Evolutionary conservation across 1,284 basidiomycete species (phyloP).

Genomic region (Agroathelia rolfsii): DNA sequence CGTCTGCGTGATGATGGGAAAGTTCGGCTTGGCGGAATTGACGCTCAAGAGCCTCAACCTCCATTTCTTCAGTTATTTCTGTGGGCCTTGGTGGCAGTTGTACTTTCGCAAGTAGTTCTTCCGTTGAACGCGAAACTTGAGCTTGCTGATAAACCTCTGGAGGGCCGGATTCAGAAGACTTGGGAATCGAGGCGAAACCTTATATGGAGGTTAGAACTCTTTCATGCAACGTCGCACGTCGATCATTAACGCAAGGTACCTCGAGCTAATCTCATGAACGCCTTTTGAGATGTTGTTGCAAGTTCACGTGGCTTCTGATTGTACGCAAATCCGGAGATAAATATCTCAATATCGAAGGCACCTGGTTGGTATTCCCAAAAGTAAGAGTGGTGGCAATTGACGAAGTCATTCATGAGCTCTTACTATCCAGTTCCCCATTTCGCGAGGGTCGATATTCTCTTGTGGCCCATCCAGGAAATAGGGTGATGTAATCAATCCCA

Average conservation of each 20-base stretch:
- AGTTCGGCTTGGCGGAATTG: conserved; percentile 25
- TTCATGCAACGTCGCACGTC: conserved; percentile 1
- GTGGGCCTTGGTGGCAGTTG: conserved; percentile 48
- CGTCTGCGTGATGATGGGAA: conserved; percentile 11
- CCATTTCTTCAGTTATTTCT: conserved; percentile 52
- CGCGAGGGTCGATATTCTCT: conserved; percentile 21
- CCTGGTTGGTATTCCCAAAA: conserved; percentile 21
- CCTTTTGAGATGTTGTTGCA: conserved; percentile 62
- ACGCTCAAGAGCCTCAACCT: conserved; percentile 39
- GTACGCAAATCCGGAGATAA: conserved; percentile 67
- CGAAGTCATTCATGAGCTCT: background rate
- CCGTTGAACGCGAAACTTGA: conserved; percentile 32
- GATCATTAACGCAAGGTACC: conserved; percentile 27
- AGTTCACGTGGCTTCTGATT: conserved; percentile 50
- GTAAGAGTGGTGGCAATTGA: conserved; percentile 12
- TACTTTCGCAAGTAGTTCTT: conserved; percentile 32
- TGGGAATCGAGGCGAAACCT: conserved; percentile 61
- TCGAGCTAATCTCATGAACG: conserved; percentile 70
- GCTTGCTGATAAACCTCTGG: conserved; percentile 10
- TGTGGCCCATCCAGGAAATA: conserved; percentile 46
- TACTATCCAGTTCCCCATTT: conserved; percentile 9
- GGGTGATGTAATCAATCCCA: conserved; percentile 30
- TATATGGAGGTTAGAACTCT: conserved; percentile 5
- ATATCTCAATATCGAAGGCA: conserved; percentile 60
- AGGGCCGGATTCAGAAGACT: conserved; percentile 18